Percentiles rank a stretch among this genome's conserved stretches.
phyloP scores from a whole-genome alignment of 805 yeast species.

The Candida michaelii region DNA sequence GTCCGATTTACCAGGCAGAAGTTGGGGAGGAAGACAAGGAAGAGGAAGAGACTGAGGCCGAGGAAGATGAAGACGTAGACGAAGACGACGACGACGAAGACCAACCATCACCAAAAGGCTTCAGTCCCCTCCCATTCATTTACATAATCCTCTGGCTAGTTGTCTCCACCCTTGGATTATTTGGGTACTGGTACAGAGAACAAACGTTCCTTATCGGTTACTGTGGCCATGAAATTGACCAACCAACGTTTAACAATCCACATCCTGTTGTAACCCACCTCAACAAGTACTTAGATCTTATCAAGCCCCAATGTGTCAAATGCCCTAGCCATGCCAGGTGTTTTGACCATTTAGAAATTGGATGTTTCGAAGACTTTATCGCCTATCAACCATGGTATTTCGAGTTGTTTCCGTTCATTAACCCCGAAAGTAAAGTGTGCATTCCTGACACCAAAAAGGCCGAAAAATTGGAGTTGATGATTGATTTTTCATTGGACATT shows the following conservation, averaged over 20 bases:
- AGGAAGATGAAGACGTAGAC: constrained; percentile 1
- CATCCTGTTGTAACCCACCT: constrained; percentile 30
- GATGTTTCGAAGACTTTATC: constrained; percentile 70
- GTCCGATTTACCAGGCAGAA: neutral
- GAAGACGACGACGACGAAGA: constrained; percentile 3
- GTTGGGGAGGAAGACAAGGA: constrained; percentile 7
- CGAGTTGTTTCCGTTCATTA: constrained; percentile 57
- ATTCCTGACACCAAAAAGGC: constrained; percentile 71
- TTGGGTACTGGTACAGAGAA: constrained; percentile 62
- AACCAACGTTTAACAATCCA: constrained; percentile 38
- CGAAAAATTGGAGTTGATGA: constrained; percentile 63
- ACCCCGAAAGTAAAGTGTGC: constrained; percentile 55
- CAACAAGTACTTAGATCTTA: constrained; percentile 47
- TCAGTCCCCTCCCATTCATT: constrained; percentile 6
- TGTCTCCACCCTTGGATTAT: constrained; percentile 37
- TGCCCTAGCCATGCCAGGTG: constrained; percentile 87
- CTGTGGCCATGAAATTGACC: constrained; percentile 63
- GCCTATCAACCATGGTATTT: constrained; percentile 53
- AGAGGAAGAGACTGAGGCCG: constrained; percentile 6
- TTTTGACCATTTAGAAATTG: constrained; percentile 54
- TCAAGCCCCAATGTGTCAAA: constrained; percentile 63
- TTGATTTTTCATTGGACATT: constrained; percentile 62
- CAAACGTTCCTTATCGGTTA: constrained; percentile 65
- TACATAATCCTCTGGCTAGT: constrained; percentile 27
- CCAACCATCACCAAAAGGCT: neutral